These are phyloP conservation scores for Kodamaea neixiangensis DNA, from an alignment of 805 yeast species.

Conservation along the genomic window DNA sequence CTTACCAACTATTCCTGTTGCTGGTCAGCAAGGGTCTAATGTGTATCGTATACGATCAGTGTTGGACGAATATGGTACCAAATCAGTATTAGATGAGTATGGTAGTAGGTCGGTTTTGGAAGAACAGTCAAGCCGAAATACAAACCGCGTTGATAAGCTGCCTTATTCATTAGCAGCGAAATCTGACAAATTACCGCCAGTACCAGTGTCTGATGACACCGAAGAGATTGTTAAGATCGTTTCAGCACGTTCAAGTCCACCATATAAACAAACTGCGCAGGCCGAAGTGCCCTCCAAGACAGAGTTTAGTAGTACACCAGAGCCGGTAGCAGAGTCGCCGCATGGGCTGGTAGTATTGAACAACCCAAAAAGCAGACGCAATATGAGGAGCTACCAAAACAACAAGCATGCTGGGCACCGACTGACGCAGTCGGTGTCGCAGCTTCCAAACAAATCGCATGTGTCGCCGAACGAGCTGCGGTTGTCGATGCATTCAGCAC, in stretches of 20 bases:
- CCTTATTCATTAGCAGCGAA: neutral
- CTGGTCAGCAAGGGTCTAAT: neutral
- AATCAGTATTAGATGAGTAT: too few relatives aligned
- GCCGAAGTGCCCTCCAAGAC: neutral
- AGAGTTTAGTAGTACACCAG: neutral
- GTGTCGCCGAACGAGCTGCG: conserved; percentile 7
- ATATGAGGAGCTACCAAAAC: conserved; percentile 10
- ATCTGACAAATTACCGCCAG: neutral
- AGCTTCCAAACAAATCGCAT: conserved; percentile 2
- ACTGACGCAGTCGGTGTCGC: neutral
- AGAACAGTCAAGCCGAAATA: neutral
- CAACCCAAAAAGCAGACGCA: conserved; percentile 11
- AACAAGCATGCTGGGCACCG: conserved; percentile 4
- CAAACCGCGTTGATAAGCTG: neutral
- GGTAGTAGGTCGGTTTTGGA: too few relatives aligned
- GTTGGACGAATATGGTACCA: too few relatives aligned
- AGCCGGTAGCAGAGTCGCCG: neutral
- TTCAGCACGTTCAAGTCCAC: neutral
- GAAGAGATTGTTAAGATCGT: neutral
- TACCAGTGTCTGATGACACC: neutral
- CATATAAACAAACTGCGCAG: neutral
- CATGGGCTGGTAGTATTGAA: neutral
- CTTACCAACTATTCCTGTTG: neutral
- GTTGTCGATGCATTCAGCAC: conserved; percentile 6
- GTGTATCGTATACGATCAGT: too few relatives aligned